A percentile compares a stretch with the other conserved stretches of the same genome.
phyloP scores from a whole-genome alignment of 164 flowering plant species.

The Dillenia suffruticosa region DNA sequence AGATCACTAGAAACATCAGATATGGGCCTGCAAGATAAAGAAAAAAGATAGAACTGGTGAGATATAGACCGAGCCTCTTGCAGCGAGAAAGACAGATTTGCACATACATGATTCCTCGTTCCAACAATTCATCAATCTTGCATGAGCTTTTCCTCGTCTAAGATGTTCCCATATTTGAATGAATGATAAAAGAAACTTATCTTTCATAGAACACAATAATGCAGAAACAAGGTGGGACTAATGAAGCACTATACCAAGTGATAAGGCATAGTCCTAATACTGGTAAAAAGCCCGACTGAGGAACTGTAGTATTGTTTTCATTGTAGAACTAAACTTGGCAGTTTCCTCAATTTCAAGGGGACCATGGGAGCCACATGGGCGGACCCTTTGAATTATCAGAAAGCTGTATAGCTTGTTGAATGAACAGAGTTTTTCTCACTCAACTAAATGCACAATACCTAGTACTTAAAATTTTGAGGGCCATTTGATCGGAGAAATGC shows the following conservation, averaged over 20 bases:
- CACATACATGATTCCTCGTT: conserved; percentile 21
- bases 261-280: conserved; percentile 3
- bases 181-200: neutral
- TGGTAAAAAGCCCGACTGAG: conserved; percentile 5
- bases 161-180: conserved; percentile 15
- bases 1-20: conserved; percentile 97
- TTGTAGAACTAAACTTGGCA: conserved; percentile 2
- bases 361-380: conserved; percentile 15
- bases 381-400: conserved; percentile 7
- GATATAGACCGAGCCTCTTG: neutral
- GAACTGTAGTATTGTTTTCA: neutral
- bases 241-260: neutral
- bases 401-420: neutral
- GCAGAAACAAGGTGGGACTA: conserved; percentile 4
- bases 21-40: conserved; percentile 75
- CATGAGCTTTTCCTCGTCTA: conserved; percentile 8
- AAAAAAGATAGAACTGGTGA: neutral
- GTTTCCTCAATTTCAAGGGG: conserved; percentile 4
- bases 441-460: neutral
- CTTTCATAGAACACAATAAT: conserved; percentile 7
- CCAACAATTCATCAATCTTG: conserved; percentile 11
- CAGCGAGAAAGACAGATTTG: neutral
- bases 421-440: conserved; percentile 8
- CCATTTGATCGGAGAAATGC: conserved; percentile 6
- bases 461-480: conserved; percentile 7